Conservation (phyloP, 176 grass and related monocot genomes). For the Ensete ventricosum region DNA sequence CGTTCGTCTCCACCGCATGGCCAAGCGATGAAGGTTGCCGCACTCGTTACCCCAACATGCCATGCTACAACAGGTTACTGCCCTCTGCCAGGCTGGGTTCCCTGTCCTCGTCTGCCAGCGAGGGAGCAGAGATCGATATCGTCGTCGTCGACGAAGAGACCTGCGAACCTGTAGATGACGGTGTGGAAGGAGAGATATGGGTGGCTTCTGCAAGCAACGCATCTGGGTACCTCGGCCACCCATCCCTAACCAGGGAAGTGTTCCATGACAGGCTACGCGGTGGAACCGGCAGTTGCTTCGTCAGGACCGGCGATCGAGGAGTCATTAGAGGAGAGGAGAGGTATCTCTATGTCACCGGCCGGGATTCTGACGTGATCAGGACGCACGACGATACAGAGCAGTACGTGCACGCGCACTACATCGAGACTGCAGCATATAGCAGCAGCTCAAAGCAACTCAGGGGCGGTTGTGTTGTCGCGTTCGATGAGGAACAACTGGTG, state of each 20-base stretch:
- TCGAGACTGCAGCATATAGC: constrained; percentile 23
- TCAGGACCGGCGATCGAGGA: constrained; percentile 49
- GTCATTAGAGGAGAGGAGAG: constrained; percentile 23
- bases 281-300: constrained; percentile 22
- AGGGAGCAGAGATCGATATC: constrained; percentile 30
- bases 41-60: not conserved
- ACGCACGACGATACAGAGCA: not conserved
- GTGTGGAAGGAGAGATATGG: constrained; percentile 55
- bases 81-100: constrained; percentile 41
- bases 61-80: constrained; percentile 17
- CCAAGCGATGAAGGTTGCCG: not conserved
- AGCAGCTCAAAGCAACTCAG: constrained; percentile 17
- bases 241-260: constrained; percentile 29
- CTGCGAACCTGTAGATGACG: constrained; percentile 34
- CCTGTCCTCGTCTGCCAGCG: not conserved
- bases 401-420: constrained; percentile 32
- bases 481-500: constrained; percentile 4
- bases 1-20: constrained; percentile 60
- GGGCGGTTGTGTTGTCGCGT: constrained; percentile 32
- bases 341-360: constrained; percentile 37
- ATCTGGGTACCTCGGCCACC: constrained; percentile 48
- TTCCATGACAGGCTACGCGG: constrained; percentile 32
- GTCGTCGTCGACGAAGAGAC: constrained; percentile 41
- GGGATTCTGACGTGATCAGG: constrained; percentile 16
- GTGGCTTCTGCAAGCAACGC: constrained; percentile 56